These are phyloP conservation scores for Neurospora sp. DNA, from an alignment of 495 filamentous ascomycete genomes.

Conservation along the genomic window DNA sequence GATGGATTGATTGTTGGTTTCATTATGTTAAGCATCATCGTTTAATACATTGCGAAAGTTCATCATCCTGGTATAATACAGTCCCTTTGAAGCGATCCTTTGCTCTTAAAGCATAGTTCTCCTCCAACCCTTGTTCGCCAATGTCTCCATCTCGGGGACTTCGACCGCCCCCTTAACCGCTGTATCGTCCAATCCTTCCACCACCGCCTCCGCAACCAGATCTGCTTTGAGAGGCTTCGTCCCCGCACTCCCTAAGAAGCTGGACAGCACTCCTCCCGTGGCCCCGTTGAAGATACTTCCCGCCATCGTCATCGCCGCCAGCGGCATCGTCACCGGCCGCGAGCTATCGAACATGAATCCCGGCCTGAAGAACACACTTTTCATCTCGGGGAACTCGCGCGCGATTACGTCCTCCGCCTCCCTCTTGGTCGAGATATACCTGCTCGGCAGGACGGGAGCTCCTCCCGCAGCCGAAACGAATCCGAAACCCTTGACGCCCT, in stretches of 20 bases:
- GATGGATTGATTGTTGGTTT: slow-evolving; percentile 4
- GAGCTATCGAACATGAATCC: slow-evolving; percentile 81
- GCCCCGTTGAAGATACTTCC: slow-evolving; percentile 62
- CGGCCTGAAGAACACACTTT: slow-evolving; percentile 74
- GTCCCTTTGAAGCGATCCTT: slow-evolving; percentile 7
- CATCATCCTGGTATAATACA: slow-evolving; percentile 17
- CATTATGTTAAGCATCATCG: neutral
- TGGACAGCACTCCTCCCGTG: slow-evolving; percentile 60
- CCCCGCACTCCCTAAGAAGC: slow-evolving; percentile 72
- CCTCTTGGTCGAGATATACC: slow-evolving; percentile 88
- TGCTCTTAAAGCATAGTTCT: slow-evolving; percentile 59
- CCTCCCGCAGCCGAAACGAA: slow-evolving; percentile 85
- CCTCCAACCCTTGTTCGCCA: slow-evolving; percentile 70
- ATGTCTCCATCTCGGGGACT: slow-evolving; percentile 56
- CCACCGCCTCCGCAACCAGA: slow-evolving; percentile 70
- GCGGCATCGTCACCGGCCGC: slow-evolving; percentile 69
- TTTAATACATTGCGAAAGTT: neutral
- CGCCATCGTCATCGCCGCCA: slow-evolving; percentile 61
- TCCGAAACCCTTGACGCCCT: slow-evolving; percentile 58
- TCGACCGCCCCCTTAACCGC: slow-evolving; percentile 59
- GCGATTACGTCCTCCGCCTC: slow-evolving; percentile 78
- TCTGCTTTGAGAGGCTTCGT: slow-evolving; percentile 82
- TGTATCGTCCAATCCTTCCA: slow-evolving; percentile 67
- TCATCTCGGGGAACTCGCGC: slow-evolving; percentile 58
- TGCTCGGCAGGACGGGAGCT: slow-evolving; percentile 65